phyloP scores from a whole-genome alignment of 257 asterid species.

The Euphrasia confusa region DNA sequence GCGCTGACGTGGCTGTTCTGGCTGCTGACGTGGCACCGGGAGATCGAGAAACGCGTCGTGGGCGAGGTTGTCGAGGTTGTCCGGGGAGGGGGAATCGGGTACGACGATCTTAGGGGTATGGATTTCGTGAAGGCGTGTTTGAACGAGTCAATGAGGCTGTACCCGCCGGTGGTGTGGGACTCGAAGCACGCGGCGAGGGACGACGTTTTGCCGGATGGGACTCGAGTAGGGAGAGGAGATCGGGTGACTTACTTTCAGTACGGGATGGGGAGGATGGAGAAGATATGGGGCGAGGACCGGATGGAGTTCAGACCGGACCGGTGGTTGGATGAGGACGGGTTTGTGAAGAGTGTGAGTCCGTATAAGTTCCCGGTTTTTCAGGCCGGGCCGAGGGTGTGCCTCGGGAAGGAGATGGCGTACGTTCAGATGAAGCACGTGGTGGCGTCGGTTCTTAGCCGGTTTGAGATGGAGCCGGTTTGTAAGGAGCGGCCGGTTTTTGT shows the following conservation, averaged over 20 bases:
- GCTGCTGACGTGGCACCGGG: constrained; percentile 38
- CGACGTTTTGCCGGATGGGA: constrained; percentile 75
- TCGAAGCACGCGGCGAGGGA: constrained; percentile 61
- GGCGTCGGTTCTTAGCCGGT: constrained; percentile 50
- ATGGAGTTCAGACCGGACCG: constrained; percentile 63
- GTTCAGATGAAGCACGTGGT: constrained; percentile 68
- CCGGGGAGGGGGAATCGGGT: constrained; percentile 2
- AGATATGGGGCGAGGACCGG: constrained; percentile 65
- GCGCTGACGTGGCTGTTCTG: constrained; percentile 64
- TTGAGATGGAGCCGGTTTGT: constrained; percentile 37
- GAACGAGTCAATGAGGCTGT: constrained; percentile 74
- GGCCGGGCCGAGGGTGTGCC: constrained; percentile 79
- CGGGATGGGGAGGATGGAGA: constrained; percentile 87
- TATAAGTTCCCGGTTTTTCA: constrained; percentile 76
- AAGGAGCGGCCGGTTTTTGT: constrained; percentile 40
- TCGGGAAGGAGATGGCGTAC: constrained; percentile 85
- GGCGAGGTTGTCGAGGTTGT: constrained; percentile 26
- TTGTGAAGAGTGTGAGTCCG: constrained; percentile 35
- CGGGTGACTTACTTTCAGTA: constrained; percentile 77
- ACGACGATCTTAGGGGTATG: constrained; percentile 45
- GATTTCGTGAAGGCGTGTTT: constrained; percentile 48
- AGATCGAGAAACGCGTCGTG: constrained; percentile 29
- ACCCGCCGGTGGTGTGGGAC: constrained; percentile 98
- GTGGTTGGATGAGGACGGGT: constrained; percentile 42
- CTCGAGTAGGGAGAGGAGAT: constrained; percentile 44